Conservation (phyloP, 768 basidiomycete genomes). For the Leccinum variicolor region DNA sequence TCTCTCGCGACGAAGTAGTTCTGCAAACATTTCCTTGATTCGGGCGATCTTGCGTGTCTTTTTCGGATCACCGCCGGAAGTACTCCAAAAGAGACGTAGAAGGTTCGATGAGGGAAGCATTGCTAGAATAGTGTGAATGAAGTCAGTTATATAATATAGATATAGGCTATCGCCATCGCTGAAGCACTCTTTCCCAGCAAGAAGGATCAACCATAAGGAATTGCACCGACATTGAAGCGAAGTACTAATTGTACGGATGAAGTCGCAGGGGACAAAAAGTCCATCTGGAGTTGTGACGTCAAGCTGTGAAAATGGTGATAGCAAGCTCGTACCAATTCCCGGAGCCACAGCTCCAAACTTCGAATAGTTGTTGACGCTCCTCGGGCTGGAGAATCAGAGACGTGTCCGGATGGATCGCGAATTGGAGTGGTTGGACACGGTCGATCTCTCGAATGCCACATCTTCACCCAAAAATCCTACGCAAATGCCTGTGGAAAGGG, state of each 20-base stretch:
- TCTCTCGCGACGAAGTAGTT: background rate
- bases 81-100: background rate
- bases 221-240: background rate
- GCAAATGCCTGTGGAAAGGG: too few relatives aligned
- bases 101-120: background rate
- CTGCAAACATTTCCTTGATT: background rate
- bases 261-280: background rate
- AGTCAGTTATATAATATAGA: background rate
- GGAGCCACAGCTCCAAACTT: background rate
- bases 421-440: background rate
- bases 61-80: background rate
- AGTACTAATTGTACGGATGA: too few relatives aligned
- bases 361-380: background rate
- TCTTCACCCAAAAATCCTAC: too few relatives aligned
- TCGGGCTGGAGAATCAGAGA: background rate
- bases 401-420: too few relatives aligned
- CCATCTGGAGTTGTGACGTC: background rate
- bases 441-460: background rate
- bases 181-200: too few relatives aligned
- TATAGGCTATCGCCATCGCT: too few relatives aligned
- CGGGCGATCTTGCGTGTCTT: background rate
- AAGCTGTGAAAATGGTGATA: background rate
- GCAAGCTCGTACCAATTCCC: background rate
- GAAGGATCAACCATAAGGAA: background rate
- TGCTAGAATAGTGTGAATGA: background rate